Conservation (phyloP, 208 protist species). For the Leptomonas pyrrhocoris region DNA sequence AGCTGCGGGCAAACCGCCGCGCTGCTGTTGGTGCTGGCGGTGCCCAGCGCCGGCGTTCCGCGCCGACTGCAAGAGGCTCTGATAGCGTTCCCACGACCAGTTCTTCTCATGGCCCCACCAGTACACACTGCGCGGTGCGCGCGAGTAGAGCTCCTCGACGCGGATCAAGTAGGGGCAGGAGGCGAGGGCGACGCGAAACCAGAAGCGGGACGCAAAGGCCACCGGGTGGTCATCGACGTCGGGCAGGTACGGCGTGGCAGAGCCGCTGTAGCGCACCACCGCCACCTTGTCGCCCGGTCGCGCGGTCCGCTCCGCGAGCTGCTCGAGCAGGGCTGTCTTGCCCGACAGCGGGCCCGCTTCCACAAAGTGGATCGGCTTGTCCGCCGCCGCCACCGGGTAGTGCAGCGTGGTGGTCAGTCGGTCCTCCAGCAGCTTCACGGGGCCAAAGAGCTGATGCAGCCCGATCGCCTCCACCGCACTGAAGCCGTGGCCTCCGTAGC, state of each 20-base stretch:
- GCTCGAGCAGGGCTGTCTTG: slow-evolving; percentile 78
- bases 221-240: slow-evolving; percentile 85
- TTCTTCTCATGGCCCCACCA: slow-evolving; percentile 80
- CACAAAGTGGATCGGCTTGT: slow-evolving; percentile 79
- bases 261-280: slow-evolving; percentile 73
- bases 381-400: slow-evolving; percentile 48
- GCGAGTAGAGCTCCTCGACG: slow-evolving; percentile 76
- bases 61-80: slow-evolving; percentile 49
- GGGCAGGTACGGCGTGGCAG: slow-evolving; percentile 74
- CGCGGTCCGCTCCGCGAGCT: slow-evolving; percentile 50
- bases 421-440: slow-evolving; percentile 82
- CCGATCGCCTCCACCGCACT: slow-evolving; percentile 67
- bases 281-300: slow-evolving; percentile 57
- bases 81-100: slow-evolving; percentile 80
- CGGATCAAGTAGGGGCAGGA: slow-evolving; percentile 76
- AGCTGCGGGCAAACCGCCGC: background rate
- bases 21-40: slow-evolving; percentile 27
- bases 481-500: slow-evolving; percentile 62
- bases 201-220: slow-evolving; percentile 78
- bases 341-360: slow-evolving; percentile 71
- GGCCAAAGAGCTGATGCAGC: slow-evolving; percentile 75
- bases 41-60: slow-evolving; percentile 25
- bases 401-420: slow-evolving; percentile 67
- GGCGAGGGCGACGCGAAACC: slow-evolving; percentile 82
- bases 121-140: slow-evolving; percentile 65